These are phyloP conservation scores for Trichoderma asperellum DNA, from an alignment of 2,329 filamentous ascomycete species.

Conservation along the genomic window DNA sequence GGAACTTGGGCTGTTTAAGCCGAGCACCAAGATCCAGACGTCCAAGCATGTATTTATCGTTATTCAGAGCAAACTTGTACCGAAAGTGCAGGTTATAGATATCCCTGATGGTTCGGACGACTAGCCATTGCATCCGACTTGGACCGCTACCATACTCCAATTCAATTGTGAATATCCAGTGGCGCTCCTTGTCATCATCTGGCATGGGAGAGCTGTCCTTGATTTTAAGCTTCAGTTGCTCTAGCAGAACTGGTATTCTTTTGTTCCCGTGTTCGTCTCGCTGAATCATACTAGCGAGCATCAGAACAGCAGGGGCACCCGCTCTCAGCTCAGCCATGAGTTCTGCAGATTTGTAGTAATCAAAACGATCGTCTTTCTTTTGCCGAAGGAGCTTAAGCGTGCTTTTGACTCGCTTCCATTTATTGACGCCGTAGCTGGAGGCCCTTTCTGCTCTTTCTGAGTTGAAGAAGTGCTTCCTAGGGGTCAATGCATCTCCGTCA, in stretches of 20 bases:
- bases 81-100: constrained; percentile 92
- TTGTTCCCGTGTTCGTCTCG: constrained; percentile 95
- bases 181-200: constrained; percentile 66
- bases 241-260: constrained; percentile 89
- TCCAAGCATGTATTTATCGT: constrained; percentile 78
- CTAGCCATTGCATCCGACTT: constrained; percentile 95
- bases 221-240: constrained; percentile 89
- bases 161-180: constrained; percentile 87
- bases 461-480: constrained; percentile 61
- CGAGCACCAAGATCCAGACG: constrained; percentile 66
- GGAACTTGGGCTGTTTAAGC: constrained; percentile 87
- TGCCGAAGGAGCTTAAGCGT: constrained; percentile 79
- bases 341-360: constrained; percentile 94
- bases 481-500: constrained; percentile 63
- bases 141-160: constrained; percentile 95
- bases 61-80: constrained; percentile 85
- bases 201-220: constrained; percentile 76
- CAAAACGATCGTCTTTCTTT: constrained; percentile 84
- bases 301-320: constrained; percentile 88
- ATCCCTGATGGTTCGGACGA: constrained; percentile 83
- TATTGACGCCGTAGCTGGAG: constrained; percentile 75
- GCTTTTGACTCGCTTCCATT: constrained; percentile 92
- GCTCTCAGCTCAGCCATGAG: constrained; percentile 93
- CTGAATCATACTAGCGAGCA: constrained; percentile 97
- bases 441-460: constrained; percentile 72